Percentiles rank a stretch among this genome's conserved stretches.
Conservation (phyloP, 331 rosid species). For the Acacia concinna region DNA sequence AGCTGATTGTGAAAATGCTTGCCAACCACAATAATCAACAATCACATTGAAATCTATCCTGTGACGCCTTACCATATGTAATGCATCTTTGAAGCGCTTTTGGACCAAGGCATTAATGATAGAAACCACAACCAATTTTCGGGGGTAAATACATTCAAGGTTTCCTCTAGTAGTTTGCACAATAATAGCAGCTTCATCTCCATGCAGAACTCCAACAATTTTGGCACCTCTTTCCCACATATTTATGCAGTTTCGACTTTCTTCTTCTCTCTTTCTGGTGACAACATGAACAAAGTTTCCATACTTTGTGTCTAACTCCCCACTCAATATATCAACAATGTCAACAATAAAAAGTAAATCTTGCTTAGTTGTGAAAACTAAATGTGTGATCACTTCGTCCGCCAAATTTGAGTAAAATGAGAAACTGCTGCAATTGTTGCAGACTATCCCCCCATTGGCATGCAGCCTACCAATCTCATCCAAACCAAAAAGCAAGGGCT, state of each 20-base stretch:
- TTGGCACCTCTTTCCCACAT: constrained; percentile 97
- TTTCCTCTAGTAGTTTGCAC: constrained; percentile 88
- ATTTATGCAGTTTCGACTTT: constrained; percentile 54
- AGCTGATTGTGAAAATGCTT: constrained; percentile 72
- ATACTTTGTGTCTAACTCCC: constrained; percentile 57
- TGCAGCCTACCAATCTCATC: constrained; percentile 87
- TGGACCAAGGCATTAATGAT: constrained; percentile 76
- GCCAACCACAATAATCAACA: constrained; percentile 82
- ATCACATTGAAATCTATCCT: constrained; percentile 89
- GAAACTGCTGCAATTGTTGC: constrained; percentile 86
- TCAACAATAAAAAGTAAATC: constrained; percentile 85
- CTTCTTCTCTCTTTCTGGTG: constrained; percentile 52
- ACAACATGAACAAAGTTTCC: constrained; percentile 48
- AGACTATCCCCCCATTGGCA: constrained; percentile 57
- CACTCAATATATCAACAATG: constrained; percentile 56
- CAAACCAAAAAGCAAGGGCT: constrained; percentile 70
- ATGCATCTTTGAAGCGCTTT: constrained; percentile 79
- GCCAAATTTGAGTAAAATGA: constrained; percentile 84
- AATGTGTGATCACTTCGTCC: constrained; percentile 72
- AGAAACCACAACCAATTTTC: constrained; percentile 86
- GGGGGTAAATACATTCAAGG: constrained; percentile 84
- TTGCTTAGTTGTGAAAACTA: constrained; percentile 76
- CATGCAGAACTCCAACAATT: constrained; percentile 86
- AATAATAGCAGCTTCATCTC: constrained; percentile 81
- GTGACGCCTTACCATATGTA: constrained; percentile 91